These are phyloP conservation scores for Tetrapisispora pingtungensis DNA, from an alignment of 805 yeast genomes.

Conservation along the genomic window DNA sequence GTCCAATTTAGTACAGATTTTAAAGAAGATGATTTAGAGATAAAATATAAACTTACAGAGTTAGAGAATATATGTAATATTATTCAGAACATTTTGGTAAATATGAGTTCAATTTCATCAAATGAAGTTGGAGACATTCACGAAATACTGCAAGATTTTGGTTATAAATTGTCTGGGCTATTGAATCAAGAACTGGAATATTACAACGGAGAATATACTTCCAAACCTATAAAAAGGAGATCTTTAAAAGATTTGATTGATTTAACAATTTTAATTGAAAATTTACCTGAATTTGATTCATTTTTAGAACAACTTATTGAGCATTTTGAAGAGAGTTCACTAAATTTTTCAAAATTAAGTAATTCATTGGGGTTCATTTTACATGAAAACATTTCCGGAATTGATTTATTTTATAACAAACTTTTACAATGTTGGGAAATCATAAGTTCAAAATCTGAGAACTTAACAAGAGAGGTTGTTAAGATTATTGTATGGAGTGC, in stretches of 20 bases:
- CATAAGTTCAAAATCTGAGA: slow-evolving; percentile 11
- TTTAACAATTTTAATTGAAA: slow-evolving; percentile 8
- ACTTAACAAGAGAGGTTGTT: slow-evolving; percentile 12
- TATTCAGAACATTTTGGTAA: neutral
- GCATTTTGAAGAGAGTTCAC: slow-evolving; percentile 16
- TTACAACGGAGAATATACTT: slow-evolving; percentile 4
- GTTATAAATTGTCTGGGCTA: slow-evolving; percentile 19
- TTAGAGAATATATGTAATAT: neutral
- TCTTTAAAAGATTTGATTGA: slow-evolving; percentile 11
- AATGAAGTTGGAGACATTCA: slow-evolving; percentile 4
- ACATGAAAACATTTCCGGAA: slow-evolving; percentile 11
- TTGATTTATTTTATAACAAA: slow-evolving; percentile 19
- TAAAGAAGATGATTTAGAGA: neutral
- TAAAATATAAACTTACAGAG: neutral
- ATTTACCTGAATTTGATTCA: slow-evolving; percentile 19
- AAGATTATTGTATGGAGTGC: slow-evolving; percentile 13
- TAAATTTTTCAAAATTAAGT: slow-evolving; percentile 13
- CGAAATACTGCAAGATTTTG: slow-evolving; percentile 19
- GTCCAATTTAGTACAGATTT: neutral
- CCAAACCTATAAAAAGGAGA: neutral
- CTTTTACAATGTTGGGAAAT: slow-evolving; percentile 25
- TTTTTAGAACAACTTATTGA: slow-evolving; percentile 20
- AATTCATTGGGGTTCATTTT: slow-evolving; percentile 10
- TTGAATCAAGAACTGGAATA: slow-evolving; percentile 12
- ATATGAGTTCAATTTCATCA: neutral